These are phyloP conservation scores for Odonthalia washingtoniensis DNA, from an alignment of 31 red algal genomes.

Conservation along the genomic window DNA sequence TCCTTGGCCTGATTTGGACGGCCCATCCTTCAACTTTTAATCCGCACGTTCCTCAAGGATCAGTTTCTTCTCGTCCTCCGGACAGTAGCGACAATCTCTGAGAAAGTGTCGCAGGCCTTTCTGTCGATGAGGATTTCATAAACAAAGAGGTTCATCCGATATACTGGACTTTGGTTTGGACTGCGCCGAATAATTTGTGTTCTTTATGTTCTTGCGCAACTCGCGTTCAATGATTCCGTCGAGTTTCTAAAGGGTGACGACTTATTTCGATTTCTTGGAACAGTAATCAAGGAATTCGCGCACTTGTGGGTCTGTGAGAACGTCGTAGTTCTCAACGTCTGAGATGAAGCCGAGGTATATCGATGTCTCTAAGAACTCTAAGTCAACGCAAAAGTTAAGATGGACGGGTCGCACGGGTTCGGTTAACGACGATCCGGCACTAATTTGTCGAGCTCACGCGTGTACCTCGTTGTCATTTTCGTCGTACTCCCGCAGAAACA, in stretches of 20 bases:
- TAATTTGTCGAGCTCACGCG: not conserved
- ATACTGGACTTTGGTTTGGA: too few relatives aligned
- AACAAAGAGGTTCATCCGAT: too few relatives aligned
- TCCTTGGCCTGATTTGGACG: too few relatives aligned
- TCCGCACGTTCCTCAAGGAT: too few relatives aligned
- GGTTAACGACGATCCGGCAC: not conserved
- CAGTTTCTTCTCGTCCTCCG: too few relatives aligned
- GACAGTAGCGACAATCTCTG: too few relatives aligned
- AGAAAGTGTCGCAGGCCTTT: too few relatives aligned
- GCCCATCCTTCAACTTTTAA: too few relatives aligned
- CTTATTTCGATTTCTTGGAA: not conserved
- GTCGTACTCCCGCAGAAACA: not conserved
- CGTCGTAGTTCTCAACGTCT: not conserved
- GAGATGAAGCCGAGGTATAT: conserved; percentile 13
- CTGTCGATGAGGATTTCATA: too few relatives aligned
- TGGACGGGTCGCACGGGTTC: not conserved
- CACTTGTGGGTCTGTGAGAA: not conserved
- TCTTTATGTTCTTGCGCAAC: not conserved
- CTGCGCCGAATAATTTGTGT: too few relatives aligned
- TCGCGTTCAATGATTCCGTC: not conserved
- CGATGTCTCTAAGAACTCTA: conserved; percentile 31
- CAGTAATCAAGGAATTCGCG: not conserved
- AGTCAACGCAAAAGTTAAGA: conserved; percentile 42
- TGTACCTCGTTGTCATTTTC: not conserved
- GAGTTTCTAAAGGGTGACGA: not conserved